Evolutionary conservation across 1,284 basidiomycete species (phyloP).

Genomic region (Bjerkandera adusta): DNA sequence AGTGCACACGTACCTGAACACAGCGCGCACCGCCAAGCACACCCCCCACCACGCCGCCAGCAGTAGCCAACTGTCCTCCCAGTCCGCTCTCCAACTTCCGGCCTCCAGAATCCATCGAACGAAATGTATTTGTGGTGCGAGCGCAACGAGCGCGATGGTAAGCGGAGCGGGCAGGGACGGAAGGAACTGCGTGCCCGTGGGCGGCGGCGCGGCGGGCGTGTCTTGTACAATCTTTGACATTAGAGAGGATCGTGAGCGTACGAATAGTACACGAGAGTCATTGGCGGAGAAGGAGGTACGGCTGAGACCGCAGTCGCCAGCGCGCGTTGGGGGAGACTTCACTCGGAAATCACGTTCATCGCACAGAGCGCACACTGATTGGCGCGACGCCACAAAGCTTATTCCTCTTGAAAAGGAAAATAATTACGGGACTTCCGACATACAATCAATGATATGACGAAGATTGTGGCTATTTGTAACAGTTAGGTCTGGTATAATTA

Average conservation of each 20-base stretch:
- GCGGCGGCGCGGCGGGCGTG: background rate
- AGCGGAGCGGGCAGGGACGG: constrained; percentile 60
- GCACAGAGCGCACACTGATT: background rate
- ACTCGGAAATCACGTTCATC: constrained; percentile 6
- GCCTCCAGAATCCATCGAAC: constrained; percentile 52
- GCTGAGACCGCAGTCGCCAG: background rate
- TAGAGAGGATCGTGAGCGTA: background rate
- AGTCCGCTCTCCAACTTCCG: constrained; percentile 58
- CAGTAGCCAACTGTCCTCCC: constrained; percentile 68
- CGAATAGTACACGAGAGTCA: background rate
- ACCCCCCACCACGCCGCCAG: constrained; percentile 75
- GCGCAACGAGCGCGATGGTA: constrained; percentile 52
- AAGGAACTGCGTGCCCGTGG: constrained; percentile 45
- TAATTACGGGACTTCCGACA: too few species aligned
- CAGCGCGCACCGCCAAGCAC: constrained; percentile 61
- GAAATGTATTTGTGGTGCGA: constrained; percentile 52
- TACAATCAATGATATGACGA: too few species aligned
- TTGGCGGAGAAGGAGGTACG: background rate
- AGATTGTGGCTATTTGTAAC: too few species aligned
- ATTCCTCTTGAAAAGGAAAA: too few species aligned
- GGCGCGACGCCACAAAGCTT: background rate
- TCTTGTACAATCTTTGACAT: constrained; percentile 24
- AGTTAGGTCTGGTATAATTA: too few species aligned
- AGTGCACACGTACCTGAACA: constrained; percentile 48
- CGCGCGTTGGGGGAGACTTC: background rate